These are phyloP conservation scores for Cucurbita pepo DNA, from an alignment of 306 rosid species.

Conservation along the genomic window DNA sequence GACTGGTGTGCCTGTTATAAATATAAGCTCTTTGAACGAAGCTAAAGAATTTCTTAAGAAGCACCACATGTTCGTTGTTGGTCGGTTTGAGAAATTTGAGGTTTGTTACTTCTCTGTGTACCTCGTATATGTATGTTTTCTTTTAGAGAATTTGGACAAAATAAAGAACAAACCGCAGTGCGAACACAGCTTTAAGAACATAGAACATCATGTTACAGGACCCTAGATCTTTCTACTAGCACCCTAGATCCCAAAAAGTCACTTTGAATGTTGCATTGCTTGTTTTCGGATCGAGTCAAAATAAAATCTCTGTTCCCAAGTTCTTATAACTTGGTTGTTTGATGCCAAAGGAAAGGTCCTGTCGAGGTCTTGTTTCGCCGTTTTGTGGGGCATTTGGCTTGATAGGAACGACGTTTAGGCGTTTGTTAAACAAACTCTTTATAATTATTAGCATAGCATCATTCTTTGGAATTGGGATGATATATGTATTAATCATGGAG, in stretches of 20 bases:
- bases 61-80: conserved; percentile 44
- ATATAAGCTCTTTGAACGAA: conserved; percentile 31
- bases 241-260: neutral
- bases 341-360: neutral
- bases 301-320: neutral
- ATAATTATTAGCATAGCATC: neutral
- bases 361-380: neutral
- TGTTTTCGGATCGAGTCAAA: neutral
- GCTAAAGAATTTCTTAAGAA: conserved; percentile 50
- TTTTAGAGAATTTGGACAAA: neutral
- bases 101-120: conserved; percentile 14
- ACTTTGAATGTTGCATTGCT: neutral
- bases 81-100: conserved; percentile 54
- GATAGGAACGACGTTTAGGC: neutral
- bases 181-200: neutral
- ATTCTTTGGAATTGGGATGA: neutral
- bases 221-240: neutral
- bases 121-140: neutral
- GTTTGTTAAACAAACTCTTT: too few species aligned
- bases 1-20: conserved; percentile 54
- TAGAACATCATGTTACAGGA: neutral
- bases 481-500: neutral
- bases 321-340: neutral
- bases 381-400: neutral
- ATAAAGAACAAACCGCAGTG: neutral